Percentiles rank a stretch among this genome's conserved stretches.
phyloP scores from a whole-genome alignment of 2,329 filamentous ascomycete genomes.

The Aureobasidium sp. region DNA sequence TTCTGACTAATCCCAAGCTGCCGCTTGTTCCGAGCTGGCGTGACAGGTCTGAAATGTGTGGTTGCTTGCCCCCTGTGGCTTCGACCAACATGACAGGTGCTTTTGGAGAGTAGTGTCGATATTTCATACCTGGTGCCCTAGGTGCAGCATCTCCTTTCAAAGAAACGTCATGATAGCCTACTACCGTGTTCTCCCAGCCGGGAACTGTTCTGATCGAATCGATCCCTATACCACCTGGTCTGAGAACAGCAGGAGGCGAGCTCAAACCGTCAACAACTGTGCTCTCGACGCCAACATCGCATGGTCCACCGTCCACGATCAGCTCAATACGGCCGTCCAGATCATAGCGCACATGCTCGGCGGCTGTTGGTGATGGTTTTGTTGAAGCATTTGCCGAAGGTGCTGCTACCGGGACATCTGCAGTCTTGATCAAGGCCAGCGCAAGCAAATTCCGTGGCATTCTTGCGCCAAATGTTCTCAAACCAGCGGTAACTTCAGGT shows the following conservation, averaged over 20 bases:
- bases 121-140: constrained; percentile 95
- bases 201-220: constrained; percentile 64
- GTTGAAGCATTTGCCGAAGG: constrained; percentile 94
- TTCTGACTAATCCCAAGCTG: constrained; percentile 33
- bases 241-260: constrained; percentile 67
- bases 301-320: constrained; percentile 82
- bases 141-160: constrained; percentile 56
- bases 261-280: constrained; percentile 91
- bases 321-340: constrained; percentile 71
- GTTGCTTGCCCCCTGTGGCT: constrained; percentile 29
- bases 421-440: constrained; percentile 71
- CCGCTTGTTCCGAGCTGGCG: constrained; percentile 18
- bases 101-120: constrained; percentile 91
- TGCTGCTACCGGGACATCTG: constrained; percentile 72
- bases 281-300: constrained; percentile 85
- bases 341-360: constrained; percentile 81
- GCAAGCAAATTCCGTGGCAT: constrained; percentile 85
- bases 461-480: constrained; percentile 77
- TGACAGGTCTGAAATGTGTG: constrained; percentile 21
- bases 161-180: constrained; percentile 70
- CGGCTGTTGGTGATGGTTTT: constrained; percentile 82
- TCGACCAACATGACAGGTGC: constrained; percentile 82
- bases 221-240: constrained; percentile 80
- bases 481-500: constrained; percentile 81
- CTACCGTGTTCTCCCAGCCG: constrained; percentile 72